Base-by-base conservation (phyloP, 257 asterid species). In the Primulina eburnea region DNA sequence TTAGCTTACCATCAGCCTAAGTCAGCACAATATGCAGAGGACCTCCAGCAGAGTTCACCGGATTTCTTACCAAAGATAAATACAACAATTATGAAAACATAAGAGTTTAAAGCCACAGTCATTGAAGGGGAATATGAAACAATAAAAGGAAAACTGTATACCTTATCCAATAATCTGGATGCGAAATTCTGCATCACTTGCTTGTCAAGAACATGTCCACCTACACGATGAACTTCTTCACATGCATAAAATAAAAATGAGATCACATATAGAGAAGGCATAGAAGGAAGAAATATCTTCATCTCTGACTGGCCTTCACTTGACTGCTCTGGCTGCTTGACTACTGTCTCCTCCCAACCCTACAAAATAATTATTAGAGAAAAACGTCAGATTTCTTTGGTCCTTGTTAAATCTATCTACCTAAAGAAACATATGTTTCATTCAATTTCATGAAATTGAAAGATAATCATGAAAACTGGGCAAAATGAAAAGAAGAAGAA, bases 331-430 rank as follows among this genome's bases (percentile, higher is more conserved):
- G 88, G 92, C 88, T 88, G 89, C 92, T 85, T 89, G 65, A 94
- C 88, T 24, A 89, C 80, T 47, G 86, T 91, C 87, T 94, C 97
- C 79, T 91, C 99, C 99, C 99, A 94, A 55, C 97, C 99, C 99
- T 91, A 88, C 62, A 67, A 17, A 83, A 70, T 70, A 75, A 69
- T 77, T 58, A 65, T 73, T 63, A 77, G 70, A 59, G 33, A 80
- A 14, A 47, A 16, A 35, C n/a, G 35, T 7, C 61, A 72, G 38
- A 61, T 61, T 62, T 37, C 26, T 64, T 60, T 52, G 47, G 67
- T 64, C 60, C 30, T 29, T 29, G 26, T 57, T 38, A 64, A 33
- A 65, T 43, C 69, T 74, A 32, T 60, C 57, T n/a, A 53, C 71
- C 30, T 37, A 16, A 65, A 61, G 55, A 65, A 29, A 63, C 30